phyloP scores from a whole-genome alignment of 2,329 filamentous ascomycete genomes.

The Coniochaeta ligniaria region DNA sequence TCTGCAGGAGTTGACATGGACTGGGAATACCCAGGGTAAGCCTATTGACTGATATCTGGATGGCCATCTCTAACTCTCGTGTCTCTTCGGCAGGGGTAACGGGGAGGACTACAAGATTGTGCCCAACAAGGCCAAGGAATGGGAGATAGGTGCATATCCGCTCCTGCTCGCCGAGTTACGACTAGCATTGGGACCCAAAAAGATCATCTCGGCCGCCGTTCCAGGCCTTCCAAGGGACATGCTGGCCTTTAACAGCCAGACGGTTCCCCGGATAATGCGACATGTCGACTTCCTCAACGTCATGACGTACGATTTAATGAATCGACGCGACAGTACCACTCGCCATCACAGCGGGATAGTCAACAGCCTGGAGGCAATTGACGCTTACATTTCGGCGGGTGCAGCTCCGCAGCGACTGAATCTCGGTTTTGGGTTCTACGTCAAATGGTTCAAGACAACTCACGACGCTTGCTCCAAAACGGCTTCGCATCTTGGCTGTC shows the following conservation, averaged over 20 bases:
- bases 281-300: constrained; percentile 62
- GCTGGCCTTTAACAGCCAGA: constrained; percentile 55
- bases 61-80: not conserved
- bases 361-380: constrained; percentile 45
- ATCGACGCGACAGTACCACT: constrained; percentile 60
- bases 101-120: constrained; percentile 59
- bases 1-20: constrained; percentile 50
- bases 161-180: constrained; percentile 53
- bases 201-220: constrained; percentile 60
- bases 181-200: constrained; percentile 45
- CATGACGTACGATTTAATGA: constrained; percentile 69
- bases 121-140: constrained; percentile 50
- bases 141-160: constrained; percentile 56
- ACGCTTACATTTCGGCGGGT: constrained; percentile 52
- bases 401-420: constrained; percentile 49
- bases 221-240: constrained; percentile 58
- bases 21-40: constrained; percentile 48
- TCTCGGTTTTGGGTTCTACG: constrained; percentile 62
- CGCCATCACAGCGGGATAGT: constrained; percentile 56
- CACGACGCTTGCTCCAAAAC: constrained; percentile 35
- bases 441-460: constrained; percentile 57
- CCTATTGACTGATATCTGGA: not conserved
- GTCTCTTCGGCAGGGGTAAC: constrained; percentile 40
- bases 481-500: constrained; percentile 46
- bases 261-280: constrained; percentile 50